Conservation (phyloP, 2,329 filamentous ascomycete genomes). For the Scytalidium sp. region DNA sequence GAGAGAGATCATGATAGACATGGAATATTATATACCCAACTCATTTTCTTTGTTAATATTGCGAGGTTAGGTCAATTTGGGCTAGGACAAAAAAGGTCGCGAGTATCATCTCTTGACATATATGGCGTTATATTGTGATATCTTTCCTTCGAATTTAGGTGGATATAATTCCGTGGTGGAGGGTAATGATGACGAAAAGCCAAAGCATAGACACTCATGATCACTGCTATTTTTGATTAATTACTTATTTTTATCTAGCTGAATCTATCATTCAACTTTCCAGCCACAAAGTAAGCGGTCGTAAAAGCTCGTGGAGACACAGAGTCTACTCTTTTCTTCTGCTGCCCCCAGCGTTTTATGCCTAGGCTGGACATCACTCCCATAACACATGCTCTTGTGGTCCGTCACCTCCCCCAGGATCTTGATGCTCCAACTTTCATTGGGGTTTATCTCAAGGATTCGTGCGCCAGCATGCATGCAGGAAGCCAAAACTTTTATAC, state of each 20-base stretch:
- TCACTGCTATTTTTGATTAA: slow-evolving; percentile 11
- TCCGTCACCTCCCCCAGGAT: slow-evolving; percentile 74
- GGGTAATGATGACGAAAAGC: not conserved
- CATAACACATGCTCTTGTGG: slow-evolving; percentile 95
- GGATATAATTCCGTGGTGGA: too few species aligned
- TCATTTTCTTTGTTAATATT: not conserved
- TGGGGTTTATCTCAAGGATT: slow-evolving; percentile 49
- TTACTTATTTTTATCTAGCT: slow-evolving; percentile 35
- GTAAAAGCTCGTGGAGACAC: slow-evolving; percentile 75
- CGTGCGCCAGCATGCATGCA: slow-evolving; percentile 90
- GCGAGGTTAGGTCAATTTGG: not conserved
- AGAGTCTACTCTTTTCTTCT: slow-evolving; percentile 30
- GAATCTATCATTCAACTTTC: slow-evolving; percentile 37
- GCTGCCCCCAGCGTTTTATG: slow-evolving; percentile 5
- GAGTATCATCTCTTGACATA: not conserved
- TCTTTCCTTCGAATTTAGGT: not conserved
- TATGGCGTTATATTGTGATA: not conserved
- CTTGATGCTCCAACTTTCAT: slow-evolving; percentile 54
- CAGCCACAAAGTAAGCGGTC: slow-evolving; percentile 69
- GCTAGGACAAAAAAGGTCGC: not conserved
- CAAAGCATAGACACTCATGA: not conserved
- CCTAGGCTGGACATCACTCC: slow-evolving; percentile 62
- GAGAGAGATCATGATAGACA: slow-evolving; percentile 8
- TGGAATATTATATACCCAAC: slow-evolving; percentile 1
- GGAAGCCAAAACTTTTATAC: slow-evolving; percentile 67